These are phyloP conservation scores for Laetiporus sulphureus DNA, from an alignment of 1,284 basidiomycete species.

Conservation along the genomic window DNA sequence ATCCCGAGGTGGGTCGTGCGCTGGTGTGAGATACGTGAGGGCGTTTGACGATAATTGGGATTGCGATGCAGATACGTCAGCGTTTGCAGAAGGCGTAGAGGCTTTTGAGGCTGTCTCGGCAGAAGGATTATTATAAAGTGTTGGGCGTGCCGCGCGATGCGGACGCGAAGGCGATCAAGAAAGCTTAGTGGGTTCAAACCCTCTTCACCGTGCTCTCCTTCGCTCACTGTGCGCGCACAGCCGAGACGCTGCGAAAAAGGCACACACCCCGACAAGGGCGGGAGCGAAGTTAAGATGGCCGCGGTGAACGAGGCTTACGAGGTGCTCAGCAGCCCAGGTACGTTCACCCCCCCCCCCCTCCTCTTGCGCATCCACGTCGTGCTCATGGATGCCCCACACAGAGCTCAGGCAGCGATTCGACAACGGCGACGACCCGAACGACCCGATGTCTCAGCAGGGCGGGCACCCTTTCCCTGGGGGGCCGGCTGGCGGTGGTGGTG, in stretches of 20 bases:
- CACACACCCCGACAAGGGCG: conserved; percentile 96
- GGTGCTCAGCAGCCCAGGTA: conserved; percentile 75
- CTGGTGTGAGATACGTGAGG: no score
- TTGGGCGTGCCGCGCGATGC: conserved; percentile 83
- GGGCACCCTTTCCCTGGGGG: conserved; percentile 40
- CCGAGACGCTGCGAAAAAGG: conserved; percentile 78
- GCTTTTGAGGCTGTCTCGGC: conserved; percentile 81
- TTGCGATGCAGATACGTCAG: conserved; percentile 60
- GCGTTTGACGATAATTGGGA: neutral
- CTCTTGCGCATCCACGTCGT: neutral
- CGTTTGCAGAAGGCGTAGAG: conserved; percentile 81
- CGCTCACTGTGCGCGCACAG: conserved; percentile 39
- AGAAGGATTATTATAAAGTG: conserved; percentile 97
- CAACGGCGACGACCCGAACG: conserved; percentile 95
- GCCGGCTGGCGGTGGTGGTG: neutral
- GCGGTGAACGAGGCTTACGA: conserved; percentile 95
- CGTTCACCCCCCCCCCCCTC: conserved; percentile 15
- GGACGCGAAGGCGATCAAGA: conserved; percentile 84
- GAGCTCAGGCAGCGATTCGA: conserved; percentile 88
- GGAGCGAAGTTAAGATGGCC: conserved; percentile 92
- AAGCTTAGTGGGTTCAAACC: conserved; percentile 67
- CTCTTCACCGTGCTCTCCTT: no score
- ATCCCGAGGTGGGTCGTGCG: conserved; percentile 57
- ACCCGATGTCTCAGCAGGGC: conserved; percentile 62
- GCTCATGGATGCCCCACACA: conserved; percentile 13